These are phyloP conservation scores for Metarhizium guizhouense DNA, from an alignment of 2,329 filamentous ascomycete species.

Conservation along the genomic window DNA sequence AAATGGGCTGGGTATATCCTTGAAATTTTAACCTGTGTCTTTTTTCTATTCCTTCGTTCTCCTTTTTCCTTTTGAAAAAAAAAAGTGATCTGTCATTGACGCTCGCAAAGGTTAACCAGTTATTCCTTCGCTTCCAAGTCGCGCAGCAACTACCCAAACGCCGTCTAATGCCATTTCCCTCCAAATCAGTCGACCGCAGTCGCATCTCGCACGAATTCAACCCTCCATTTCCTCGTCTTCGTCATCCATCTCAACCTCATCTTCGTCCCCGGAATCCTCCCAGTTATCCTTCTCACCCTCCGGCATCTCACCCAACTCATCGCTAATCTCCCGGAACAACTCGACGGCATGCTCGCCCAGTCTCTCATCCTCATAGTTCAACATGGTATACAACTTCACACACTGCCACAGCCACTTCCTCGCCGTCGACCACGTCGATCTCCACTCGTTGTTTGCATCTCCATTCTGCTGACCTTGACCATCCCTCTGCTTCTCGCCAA, in stretches of 20 bases:
- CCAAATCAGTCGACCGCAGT: background rate
- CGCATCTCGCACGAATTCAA: conserved; percentile 5
- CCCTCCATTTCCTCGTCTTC: conserved; percentile 51
- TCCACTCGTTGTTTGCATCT: conserved; percentile 40
- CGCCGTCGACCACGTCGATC: conserved; percentile 60
- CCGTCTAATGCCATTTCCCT: conserved; percentile 13
- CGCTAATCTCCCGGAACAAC: conserved; percentile 54
- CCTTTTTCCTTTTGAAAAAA: no score
- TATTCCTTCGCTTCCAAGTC: background rate
- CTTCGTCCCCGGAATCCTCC: conserved; percentile 46
- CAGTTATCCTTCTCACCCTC: conserved; percentile 41
- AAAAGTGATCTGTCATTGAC: no score
- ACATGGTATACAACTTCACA: conserved; percentile 64
- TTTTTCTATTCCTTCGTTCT: no score
- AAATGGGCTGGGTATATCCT: background rate
- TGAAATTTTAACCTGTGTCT: background rate
- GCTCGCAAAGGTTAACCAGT: background rate
- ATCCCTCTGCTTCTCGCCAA: conserved; percentile 55
- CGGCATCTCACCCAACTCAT: conserved; percentile 52
- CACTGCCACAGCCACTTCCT: conserved; percentile 77
- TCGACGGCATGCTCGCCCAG: conserved; percentile 68
- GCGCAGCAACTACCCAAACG: conserved; percentile 2
- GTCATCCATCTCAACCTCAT: conserved; percentile 37
- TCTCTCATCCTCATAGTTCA: conserved; percentile 80
- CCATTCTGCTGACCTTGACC: conserved; percentile 23